Percentiles rank a stretch among this genome's conserved stretches.
phyloP scores from a whole-genome alignment of 2,329 filamentous ascomycete genomes.

The Aspergillus neoniger region DNA sequence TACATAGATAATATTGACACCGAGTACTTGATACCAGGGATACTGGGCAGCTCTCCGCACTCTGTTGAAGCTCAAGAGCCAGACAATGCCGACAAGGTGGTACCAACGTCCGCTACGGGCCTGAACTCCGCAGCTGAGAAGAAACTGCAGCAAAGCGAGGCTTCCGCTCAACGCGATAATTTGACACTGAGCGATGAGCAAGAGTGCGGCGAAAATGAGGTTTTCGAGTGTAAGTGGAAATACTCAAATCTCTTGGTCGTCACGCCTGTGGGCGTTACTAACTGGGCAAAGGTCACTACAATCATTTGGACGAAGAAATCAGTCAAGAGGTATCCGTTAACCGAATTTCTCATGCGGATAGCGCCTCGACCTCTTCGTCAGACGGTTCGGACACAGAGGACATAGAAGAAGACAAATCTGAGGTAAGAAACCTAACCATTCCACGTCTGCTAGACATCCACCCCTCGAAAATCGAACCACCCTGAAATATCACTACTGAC shows the following conservation, averaged over 20 bases:
- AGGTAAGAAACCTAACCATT: neutral
- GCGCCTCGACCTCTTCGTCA: neutral
- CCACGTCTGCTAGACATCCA: neutral
- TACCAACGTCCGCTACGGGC: neutral
- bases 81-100: neutral
- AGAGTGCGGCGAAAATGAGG: too few relatives aligned
- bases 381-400: neutral
- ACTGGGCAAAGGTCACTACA: neutral
- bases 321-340: neutral
- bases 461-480: neutral
- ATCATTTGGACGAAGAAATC: neutral
- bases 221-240: too few relatives aligned
- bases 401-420: neutral
- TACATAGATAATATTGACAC: constrained; percentile 44
- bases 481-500: neutral
- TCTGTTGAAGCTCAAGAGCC: neutral
- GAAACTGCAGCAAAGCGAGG: too few relatives aligned
- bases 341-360: neutral
- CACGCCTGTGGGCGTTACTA: neutral
- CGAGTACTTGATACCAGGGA: constrained; percentile 24
- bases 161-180: too few relatives aligned
- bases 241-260: too few relatives aligned
- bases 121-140: neutral
- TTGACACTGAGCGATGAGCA: too few relatives aligned
- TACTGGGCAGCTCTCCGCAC: neutral